Percentiles rank a stretch among this genome's conserved stretches.
These are phyloP conservation scores for Tolypocladium nubicola DNA, from an alignment of 2,329 filamentous ascomycete species.

Conservation along the genomic window DNA sequence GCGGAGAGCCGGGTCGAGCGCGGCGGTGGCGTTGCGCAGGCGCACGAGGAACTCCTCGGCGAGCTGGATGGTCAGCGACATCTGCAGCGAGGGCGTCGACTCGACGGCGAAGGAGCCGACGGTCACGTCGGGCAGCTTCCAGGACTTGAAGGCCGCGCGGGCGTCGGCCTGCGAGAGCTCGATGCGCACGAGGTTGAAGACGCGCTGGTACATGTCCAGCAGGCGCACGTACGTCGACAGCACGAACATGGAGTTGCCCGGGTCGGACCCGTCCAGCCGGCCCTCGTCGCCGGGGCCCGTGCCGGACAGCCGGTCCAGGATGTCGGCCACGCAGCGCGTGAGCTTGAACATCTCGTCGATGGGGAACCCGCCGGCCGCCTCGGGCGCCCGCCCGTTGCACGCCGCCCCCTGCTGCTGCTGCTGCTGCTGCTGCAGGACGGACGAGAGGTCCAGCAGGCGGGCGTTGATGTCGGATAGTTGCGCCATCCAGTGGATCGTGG, in stretches of 20 bases:
- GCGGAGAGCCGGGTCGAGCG: slow-evolving; percentile 13
- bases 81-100: slow-evolving; percentile 27
- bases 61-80: slow-evolving; percentile 30
- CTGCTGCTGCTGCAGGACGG: slow-evolving; percentile 16
- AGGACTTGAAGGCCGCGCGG: slow-evolving; percentile 19
- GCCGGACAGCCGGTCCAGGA: slow-evolving; percentile 16
- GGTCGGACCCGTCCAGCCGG: slow-evolving; percentile 19
- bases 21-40: slow-evolving; percentile 20
- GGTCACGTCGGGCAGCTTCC: slow-evolving; percentile 29
- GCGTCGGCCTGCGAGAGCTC: slow-evolving; percentile 19
- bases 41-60: slow-evolving; percentile 28
- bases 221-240: slow-evolving; percentile 27
- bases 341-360: slow-evolving; percentile 30
- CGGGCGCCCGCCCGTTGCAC: slow-evolving; percentile 12
- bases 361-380: slow-evolving; percentile 20
- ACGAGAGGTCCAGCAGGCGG: slow-evolving; percentile 25
- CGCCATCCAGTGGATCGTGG: slow-evolving; percentile 25
- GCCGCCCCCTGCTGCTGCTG: slow-evolving; percentile 11
- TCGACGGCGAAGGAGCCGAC: slow-evolving; percentile 29
- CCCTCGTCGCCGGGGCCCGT: slow-evolving; percentile 3
- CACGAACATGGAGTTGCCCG: slow-evolving; percentile 26
- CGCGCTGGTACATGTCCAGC: slow-evolving; percentile 28
- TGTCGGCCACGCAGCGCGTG: slow-evolving; percentile 24
- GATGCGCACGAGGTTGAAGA: slow-evolving; percentile 24
- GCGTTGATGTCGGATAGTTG: slow-evolving; percentile 27